Evolutionary conservation across 2,329 filamentous ascomycete genomes (phyloP).

Genomic region (Lasiodiplodia sp.): DNA sequence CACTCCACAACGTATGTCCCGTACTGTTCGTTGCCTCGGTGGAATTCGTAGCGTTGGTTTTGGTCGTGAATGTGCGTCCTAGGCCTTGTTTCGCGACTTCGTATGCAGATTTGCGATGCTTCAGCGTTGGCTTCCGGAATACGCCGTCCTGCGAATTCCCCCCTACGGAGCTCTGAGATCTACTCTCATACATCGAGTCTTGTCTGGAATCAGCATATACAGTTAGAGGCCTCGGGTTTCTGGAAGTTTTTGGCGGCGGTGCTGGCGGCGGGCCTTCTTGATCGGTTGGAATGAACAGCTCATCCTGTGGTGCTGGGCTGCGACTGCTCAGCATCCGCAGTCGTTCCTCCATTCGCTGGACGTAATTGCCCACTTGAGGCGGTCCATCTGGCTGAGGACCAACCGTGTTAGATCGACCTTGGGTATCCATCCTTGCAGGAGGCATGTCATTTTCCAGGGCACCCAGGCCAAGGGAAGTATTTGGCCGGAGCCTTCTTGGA

Average conservation of each 20-base stretch:
- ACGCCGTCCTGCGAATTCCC: slow-evolving; percentile 38
- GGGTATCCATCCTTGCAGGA: slow-evolving; percentile 3
- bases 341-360: slow-evolving; percentile 88
- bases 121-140: slow-evolving; percentile 45
- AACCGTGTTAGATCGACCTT: slow-evolving; percentile 20
- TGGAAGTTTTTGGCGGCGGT: slow-evolving; percentile 65
- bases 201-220: slow-evolving; percentile 10
- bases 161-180: slow-evolving; percentile 23
- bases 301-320: slow-evolving; percentile 47
- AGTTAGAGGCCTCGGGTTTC: slow-evolving; percentile 46
- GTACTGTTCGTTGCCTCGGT: slow-evolving; percentile 72
- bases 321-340: slow-evolving; percentile 71
- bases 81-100: slow-evolving; percentile 76
- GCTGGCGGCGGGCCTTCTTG: slow-evolving; percentile 60
- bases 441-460: slow-evolving; percentile 60
- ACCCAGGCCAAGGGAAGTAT: slow-evolving; percentile 77
- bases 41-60: slow-evolving; percentile 82
- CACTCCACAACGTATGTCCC: slow-evolving; percentile 89
- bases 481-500: slow-evolving; percentile 54
- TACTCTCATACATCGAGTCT: background rate
- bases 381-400: slow-evolving; percentile 60
- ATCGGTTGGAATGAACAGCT: slow-evolving; percentile 58
- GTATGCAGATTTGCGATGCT: slow-evolving; percentile 76
- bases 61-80: slow-evolving; percentile 83
- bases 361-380: slow-evolving; percentile 83